Conservation (phyloP, 2,329 filamentous ascomycete genomes). For the Lecanoromycetidae sp. region DNA sequence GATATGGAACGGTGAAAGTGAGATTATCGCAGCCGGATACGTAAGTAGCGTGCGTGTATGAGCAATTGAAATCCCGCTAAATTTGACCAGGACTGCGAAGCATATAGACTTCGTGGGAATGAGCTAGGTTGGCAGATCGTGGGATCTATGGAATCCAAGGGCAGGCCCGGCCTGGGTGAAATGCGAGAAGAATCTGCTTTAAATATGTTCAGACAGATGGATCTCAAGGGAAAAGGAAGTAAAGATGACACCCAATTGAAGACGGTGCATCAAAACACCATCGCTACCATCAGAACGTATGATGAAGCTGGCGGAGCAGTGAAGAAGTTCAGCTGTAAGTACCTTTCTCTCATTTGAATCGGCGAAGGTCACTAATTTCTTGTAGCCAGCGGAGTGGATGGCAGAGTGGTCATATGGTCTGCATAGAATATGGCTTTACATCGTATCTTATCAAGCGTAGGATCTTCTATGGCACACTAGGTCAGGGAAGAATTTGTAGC, state of each 20-base stretch:
- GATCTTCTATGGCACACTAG: no score
- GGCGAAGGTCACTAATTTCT: slow-evolving; percentile 18
- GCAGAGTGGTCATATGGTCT: slow-evolving; percentile 68
- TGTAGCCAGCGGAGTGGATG: slow-evolving; percentile 69
- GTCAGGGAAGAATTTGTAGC: no score
- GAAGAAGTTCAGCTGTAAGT: slow-evolving; percentile 75
- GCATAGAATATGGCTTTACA: no score
- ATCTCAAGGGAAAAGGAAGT: slow-evolving; percentile 83
- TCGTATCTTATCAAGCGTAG: no score
- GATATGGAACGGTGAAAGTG: slow-evolving; percentile 80
- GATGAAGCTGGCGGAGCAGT: slow-evolving; percentile 53
- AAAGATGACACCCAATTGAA: slow-evolving; percentile 90
- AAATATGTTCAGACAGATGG: slow-evolving; percentile 99
- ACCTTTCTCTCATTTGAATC: not conserved
- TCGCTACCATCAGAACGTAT: slow-evolving; percentile 70
- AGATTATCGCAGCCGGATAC: slow-evolving; percentile 92
- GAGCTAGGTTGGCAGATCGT: slow-evolving; percentile 71
- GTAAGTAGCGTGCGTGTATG: slow-evolving; percentile 29
- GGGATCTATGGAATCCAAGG: slow-evolving; percentile 68
- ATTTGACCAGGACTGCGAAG: slow-evolving; percentile 52
- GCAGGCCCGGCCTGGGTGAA: slow-evolving; percentile 45
- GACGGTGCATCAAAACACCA: slow-evolving; percentile 93
- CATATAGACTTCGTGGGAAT: slow-evolving; percentile 74
- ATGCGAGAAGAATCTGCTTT: slow-evolving; percentile 78
- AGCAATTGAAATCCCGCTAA: not conserved